Percentiles rank a stretch among this genome's conserved stretches.
These are phyloP conservation scores for Alternaria infectoria DNA, from an alignment of 2,329 filamentous ascomycete species.

Conservation along the genomic window DNA sequence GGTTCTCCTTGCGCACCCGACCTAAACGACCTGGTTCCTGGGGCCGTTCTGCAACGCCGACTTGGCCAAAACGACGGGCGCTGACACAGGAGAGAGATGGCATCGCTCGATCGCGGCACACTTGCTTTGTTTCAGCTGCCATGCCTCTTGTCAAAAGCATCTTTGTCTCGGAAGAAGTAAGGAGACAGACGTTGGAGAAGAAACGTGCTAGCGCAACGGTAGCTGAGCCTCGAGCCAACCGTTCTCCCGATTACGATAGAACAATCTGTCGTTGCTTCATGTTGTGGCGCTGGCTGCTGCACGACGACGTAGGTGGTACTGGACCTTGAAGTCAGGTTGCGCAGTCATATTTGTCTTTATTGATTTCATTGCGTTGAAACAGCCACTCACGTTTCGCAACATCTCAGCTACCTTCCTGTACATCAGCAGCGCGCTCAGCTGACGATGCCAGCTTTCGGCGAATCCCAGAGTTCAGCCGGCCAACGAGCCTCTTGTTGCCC, in stretches of 20 bases:
- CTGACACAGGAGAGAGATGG: background rate
- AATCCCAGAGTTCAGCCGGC: background rate
- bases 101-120: constrained; percentile 2
- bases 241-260: constrained; percentile 18
- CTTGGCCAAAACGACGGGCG: background rate
- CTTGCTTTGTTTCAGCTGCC: constrained; percentile 7
- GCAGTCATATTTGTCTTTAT: constrained; percentile 8
- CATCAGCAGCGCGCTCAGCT: background rate
- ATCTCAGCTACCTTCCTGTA: background rate
- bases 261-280: constrained; percentile 15
- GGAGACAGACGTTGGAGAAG: constrained; percentile 7
- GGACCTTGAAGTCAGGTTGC: background rate
- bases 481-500: background rate
- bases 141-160: constrained; percentile 4
- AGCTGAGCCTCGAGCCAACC: constrained; percentile 21
- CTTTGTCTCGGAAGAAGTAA: background rate
- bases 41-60: constrained; percentile 6
- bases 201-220: constrained; percentile 14
- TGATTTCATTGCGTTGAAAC: constrained; percentile 2
- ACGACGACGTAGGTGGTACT: constrained; percentile 9
- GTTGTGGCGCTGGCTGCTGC: constrained; percentile 14
- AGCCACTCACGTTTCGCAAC: constrained; percentile 5
- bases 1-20: constrained; percentile 12
- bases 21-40: constrained; percentile 3
- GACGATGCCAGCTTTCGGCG: background rate